A percentile compares a stretch with the other conserved stretches of the same genome.
Conservation (phyloP, 768 basidiomycete species). For the Leccinum imitatum region DNA sequence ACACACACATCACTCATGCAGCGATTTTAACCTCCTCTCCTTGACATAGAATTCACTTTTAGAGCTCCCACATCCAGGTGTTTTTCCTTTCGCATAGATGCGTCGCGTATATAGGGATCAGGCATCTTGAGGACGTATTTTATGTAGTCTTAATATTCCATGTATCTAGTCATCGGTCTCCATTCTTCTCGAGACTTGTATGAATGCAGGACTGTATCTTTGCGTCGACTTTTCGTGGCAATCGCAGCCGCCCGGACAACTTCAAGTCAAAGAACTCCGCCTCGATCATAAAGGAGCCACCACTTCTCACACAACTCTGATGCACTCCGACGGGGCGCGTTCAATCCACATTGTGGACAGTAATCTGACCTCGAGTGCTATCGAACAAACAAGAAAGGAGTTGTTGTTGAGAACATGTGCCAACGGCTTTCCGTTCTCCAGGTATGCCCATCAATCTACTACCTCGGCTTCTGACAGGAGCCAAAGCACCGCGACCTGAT, state of each 20-base stretch:
- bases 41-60: slow-evolving; percentile 24
- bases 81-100: slow-evolving; percentile 27
- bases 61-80: slow-evolving; percentile 18
- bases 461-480: background rate
- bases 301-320: slow-evolving; percentile 4
- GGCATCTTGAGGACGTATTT: slow-evolving; percentile 37
- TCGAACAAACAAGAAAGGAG: slow-evolving; percentile 21
- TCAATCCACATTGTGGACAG: slow-evolving; percentile 21
- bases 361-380: slow-evolving; percentile 23
- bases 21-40: slow-evolving; percentile 5
- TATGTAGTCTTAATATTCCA: slow-evolving; percentile 33
- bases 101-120: slow-evolving; percentile 33
- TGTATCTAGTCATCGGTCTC: slow-evolving; percentile 26
- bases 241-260: background rate
- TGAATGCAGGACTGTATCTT: slow-evolving; percentile 21
- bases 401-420: slow-evolving; percentile 22
- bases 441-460: slow-evolving; percentile 21
- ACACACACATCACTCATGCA: slow-evolving; percentile 11
- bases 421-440: slow-evolving; percentile 36
- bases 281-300: slow-evolving; percentile 7
- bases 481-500: slow-evolving; percentile 6
- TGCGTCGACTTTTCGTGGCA: background rate
- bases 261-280: background rate
- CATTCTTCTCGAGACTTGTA: slow-evolving; percentile 17
- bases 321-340: slow-evolving; percentile 14